phyloP scores from a whole-genome alignment of 2,329 filamentous ascomycete species.

The Trichothecium sympodiale region DNA sequence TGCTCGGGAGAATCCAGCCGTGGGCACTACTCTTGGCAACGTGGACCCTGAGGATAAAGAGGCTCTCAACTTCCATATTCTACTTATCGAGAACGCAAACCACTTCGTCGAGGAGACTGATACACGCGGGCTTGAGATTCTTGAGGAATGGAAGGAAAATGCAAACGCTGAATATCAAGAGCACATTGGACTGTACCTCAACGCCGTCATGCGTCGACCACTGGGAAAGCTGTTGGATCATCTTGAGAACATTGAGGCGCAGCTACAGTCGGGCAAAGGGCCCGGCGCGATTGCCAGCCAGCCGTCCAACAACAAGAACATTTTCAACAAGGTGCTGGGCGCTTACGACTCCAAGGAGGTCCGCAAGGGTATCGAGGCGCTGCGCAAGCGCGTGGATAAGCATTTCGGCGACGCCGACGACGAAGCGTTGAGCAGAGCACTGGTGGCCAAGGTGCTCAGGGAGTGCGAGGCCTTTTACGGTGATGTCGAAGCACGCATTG shows the following conservation, averaged over 20 bases:
- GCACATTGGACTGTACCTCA: conserved; percentile 79
- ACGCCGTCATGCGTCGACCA: conserved; percentile 77
- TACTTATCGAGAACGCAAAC: conserved; percentile 98
- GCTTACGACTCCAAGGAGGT: conserved; percentile 77
- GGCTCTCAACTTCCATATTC: conserved; percentile 90
- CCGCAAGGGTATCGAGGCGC: conserved; percentile 76
- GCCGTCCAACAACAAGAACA: conserved; percentile 69
- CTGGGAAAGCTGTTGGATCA: conserved; percentile 87
- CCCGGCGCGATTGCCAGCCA: conserved; percentile 60
- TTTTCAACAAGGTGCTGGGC: conserved; percentile 78
- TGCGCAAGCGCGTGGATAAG: conserved; percentile 90
- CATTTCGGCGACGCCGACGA: conserved; percentile 90
- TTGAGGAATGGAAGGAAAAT: conserved; percentile 73
- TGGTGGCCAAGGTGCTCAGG: conserved; percentile 46
- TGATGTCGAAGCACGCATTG: conserved; percentile 50
- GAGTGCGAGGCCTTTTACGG: conserved; percentile 54
- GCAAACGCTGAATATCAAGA: conserved; percentile 71
- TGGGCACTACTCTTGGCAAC: conserved; percentile 27
- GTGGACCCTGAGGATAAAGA: conserved; percentile 79
- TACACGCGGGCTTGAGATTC: conserved; percentile 57
- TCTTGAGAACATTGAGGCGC: conserved; percentile 76
- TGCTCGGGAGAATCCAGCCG: conserved; percentile 56
- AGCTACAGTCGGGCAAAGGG: conserved; percentile 48
- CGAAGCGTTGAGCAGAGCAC: conserved; percentile 46
- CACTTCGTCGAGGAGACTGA: conserved; percentile 92